Percentiles rank a stretch among this genome's conserved stretches.
These are phyloP conservation scores for Penicillium flavigenum DNA, from an alignment of 495 filamentous ascomycete species.

Conservation along the genomic window DNA sequence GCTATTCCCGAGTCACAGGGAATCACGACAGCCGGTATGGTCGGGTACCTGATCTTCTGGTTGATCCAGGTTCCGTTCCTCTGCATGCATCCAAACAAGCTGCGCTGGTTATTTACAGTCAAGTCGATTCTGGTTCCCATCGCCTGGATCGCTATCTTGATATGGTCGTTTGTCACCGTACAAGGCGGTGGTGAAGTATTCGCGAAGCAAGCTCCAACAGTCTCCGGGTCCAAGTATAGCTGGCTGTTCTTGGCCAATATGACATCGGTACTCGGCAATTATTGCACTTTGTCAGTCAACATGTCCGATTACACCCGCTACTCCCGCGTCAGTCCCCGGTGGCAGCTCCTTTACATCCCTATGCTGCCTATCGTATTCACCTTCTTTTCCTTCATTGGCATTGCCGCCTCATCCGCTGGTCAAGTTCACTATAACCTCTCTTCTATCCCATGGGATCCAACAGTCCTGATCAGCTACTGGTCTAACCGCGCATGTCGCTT, in stretches of 20 bases:
- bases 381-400: slow-evolving; percentile 51
- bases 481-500: slow-evolving; percentile 53
- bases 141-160: slow-evolving; percentile 48
- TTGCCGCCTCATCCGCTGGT: slow-evolving; percentile 47
- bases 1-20: slow-evolving; percentile 55
- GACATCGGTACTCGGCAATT: slow-evolving; percentile 47
- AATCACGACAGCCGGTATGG: slow-evolving; percentile 64
- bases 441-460: slow-evolving; percentile 47
- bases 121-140: slow-evolving; percentile 48
- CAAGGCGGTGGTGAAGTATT: slow-evolving; percentile 36
- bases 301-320: slow-evolving; percentile 52
- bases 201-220: slow-evolving; percentile 29
- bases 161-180: slow-evolving; percentile 49
- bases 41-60: slow-evolving; percentile 61
- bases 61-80: slow-evolving; percentile 48
- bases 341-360: slow-evolving; percentile 50
- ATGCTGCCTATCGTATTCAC: slow-evolving; percentile 51
- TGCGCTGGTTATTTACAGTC: slow-evolving; percentile 47
- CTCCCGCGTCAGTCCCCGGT: slow-evolving; percentile 41
- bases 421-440: slow-evolving; percentile 39
- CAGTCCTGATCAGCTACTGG: slow-evolving; percentile 43
- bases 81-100: slow-evolving; percentile 45
- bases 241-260: slow-evolving; percentile 47
- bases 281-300: slow-evolving; percentile 43
- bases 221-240: slow-evolving; percentile 39